Evolutionary conservation across 345 rosid genomes (phyloP), one percentile per base, ranked within the genome.

Genomic region (Microcos paniculata): DNA sequence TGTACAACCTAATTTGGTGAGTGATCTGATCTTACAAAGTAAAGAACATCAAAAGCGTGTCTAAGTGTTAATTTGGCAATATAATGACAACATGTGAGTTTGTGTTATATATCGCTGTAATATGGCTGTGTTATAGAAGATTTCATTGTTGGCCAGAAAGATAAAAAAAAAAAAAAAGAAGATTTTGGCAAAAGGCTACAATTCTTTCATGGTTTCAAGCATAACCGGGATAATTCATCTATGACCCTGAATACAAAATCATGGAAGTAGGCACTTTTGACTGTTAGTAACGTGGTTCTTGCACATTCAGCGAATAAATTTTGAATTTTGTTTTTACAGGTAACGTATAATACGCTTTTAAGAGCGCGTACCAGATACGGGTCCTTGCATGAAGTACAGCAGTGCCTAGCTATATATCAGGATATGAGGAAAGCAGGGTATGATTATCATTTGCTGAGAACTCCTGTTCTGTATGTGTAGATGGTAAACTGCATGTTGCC

Each of bases 351-450:
- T 68, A 93, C 98, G 53, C 94, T 93, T 75, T 83, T 95, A 68
- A 83, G 89, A 81, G 98, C 96, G 55, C 91, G 91, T 46, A 86
- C 87, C 79, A 89, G 86, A 79, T 95, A 90, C 62, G 98, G 96
- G 72, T 93, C 98, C 78, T 85, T 90, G 77, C 81, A 79, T 74
- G 97, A 95, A 86, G 92, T 95, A 72, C 90, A 86, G 72, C 99
- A 91, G 79, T 95, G 96, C 85, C 86, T 93, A 69, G 89, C 94
- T 61, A 81, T 95, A 82, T 93, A 91, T 83, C 96, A 88, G 85
- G 94, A 91, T 68, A 90, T 93, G 99, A 81, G 97, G 74, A 95
- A 84, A 85, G 92, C 97, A 51, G 99, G 99, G 98, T 95, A 88
- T 63, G 84, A n/a, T 61, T 67, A 74, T 46, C 40, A 64, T 18